Conservation (phyloP, 2,329 filamentous ascomycete genomes). For the Dichotomopilus funicola region DNA sequence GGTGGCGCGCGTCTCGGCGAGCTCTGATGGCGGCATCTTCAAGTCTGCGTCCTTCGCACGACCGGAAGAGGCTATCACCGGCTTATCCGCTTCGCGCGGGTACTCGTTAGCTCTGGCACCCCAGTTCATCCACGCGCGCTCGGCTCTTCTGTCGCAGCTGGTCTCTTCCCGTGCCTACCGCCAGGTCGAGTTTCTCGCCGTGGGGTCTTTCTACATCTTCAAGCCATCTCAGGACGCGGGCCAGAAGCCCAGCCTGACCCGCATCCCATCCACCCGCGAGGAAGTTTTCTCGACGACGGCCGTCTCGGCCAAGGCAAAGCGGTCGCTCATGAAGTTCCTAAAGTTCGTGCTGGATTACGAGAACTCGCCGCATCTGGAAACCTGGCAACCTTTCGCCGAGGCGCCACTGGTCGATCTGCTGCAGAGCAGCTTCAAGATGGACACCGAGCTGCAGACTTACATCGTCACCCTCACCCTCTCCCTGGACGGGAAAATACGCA, state of each 20-base stretch:
- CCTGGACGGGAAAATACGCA: conserved; percentile 55
- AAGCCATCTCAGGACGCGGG: conserved; percentile 30
- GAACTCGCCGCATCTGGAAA: conserved; percentile 42
- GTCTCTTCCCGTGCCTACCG: conserved; percentile 85
- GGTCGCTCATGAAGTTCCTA: conserved; percentile 85
- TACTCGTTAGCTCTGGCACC: conserved; percentile 83
- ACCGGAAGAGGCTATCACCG: conserved; percentile 28
- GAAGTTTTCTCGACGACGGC: conserved; percentile 77
- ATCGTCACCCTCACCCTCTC: conserved; percentile 66
- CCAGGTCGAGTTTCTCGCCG: conserved; percentile 87
- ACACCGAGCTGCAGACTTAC: conserved; percentile 58
- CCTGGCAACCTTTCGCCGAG: conserved; percentile 53
- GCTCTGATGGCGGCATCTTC: conserved; percentile 27
- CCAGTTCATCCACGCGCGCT: conserved; percentile 78
- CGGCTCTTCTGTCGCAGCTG: conserved; percentile 67
- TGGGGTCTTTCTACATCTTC: conserved; percentile 87
- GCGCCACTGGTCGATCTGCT: conserved; percentile 54
- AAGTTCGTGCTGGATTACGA: conserved; percentile 76
- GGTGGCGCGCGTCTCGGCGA: conserved; percentile 41
- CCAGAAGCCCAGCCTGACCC: conserved; percentile 43
- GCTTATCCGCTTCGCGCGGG: conserved; percentile 58
- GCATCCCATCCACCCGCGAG: conserved; percentile 83
- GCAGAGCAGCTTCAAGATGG: conserved; percentile 57
- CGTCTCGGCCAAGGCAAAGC: conserved; percentile 75
- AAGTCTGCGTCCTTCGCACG: conserved; percentile 34